Percentiles rank a stretch among this genome's conserved stretches.
Evolutionary conservation across 2,329 filamentous ascomycete genomes (phyloP).

Genomic region (Penicillium freii): DNA sequence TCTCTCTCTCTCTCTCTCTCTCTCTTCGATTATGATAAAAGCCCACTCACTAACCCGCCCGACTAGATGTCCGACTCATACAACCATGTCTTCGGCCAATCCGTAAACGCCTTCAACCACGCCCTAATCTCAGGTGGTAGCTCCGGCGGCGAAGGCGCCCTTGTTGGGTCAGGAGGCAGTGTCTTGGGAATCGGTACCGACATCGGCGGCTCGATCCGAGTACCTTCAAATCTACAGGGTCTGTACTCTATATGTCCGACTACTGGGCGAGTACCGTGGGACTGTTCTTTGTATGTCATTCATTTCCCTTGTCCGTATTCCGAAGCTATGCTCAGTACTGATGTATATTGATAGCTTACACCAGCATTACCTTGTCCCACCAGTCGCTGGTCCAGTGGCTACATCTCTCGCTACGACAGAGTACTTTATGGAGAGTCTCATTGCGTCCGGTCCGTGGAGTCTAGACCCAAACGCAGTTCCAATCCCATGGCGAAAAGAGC

Average conservation of each 20-base stretch:
- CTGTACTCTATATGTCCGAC: constrained; percentile 45
- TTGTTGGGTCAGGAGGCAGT: constrained; percentile 50
- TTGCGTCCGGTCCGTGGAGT: constrained; percentile 23
- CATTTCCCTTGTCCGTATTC: neutral
- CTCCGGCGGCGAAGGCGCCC: constrained; percentile 54
- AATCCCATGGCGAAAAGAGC: constrained; percentile 28
- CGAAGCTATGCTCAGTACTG: neutral
- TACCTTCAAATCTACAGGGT: constrained; percentile 52
- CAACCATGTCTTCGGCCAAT: constrained; percentile 30
- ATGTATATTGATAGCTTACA: constrained; percentile 45
- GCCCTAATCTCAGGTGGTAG: constrained; percentile 53
- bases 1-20: too few species aligned
- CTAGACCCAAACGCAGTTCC: constrained; percentile 45
- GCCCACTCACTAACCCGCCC: too few species aligned
- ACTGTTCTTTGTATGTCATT: constrained; percentile 22
- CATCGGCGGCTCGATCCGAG: constrained; percentile 54
- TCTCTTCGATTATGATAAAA: too few species aligned
- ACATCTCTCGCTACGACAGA: constrained; percentile 26
- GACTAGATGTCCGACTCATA: too few species aligned
- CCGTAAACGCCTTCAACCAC: constrained; percentile 50
- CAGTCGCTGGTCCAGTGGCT: constrained; percentile 29
- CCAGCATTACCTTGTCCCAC: constrained; percentile 29
- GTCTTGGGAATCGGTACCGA: constrained; percentile 55
- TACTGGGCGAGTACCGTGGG: constrained; percentile 31
- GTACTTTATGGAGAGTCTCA: constrained; percentile 30